These are phyloP conservation scores for Gossypium trilobum DNA, from an alignment of 441 rosid species.

Conservation along the genomic window DNA sequence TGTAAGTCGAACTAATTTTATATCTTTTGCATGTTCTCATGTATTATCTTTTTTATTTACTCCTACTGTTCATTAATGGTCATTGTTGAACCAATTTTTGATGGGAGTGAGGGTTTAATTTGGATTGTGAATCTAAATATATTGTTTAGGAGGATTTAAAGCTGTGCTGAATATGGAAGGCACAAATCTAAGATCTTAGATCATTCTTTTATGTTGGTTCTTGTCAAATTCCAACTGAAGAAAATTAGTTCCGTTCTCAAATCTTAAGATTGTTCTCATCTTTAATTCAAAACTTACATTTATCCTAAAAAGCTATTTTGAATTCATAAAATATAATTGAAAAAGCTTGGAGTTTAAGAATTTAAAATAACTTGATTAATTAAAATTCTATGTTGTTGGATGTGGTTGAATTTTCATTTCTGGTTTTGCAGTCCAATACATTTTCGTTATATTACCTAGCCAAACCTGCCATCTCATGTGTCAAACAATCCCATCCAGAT, in stretches of 20 bases:
- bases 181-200: not conserved
- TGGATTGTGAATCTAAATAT: not conserved
- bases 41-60: not conserved
- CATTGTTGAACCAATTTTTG: not conserved
- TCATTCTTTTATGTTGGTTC: not conserved
- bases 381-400: not conserved
- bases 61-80: not conserved
- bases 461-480: not conserved
- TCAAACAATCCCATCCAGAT: not conserved
- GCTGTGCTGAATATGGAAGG: not conserved
- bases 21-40: not conserved
- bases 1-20: constrained; percentile 39
- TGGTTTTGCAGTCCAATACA: not conserved
- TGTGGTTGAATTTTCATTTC: not conserved
- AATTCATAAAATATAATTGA: not conserved
- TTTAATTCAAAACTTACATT: not conserved
- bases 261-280: not conserved
- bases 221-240: not conserved
- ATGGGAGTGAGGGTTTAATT: not conserved
- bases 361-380: not conserved
- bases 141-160: not conserved
- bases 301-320: not conserved
- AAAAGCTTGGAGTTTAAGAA: not conserved
- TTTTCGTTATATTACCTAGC: not conserved
- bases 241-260: not conserved